A percentile compares a stretch with the other conserved stretches of the same genome.
Conservation (phyloP, 1,284 basidiomycete genomes). For the Heterobasidion annosum region DNA sequence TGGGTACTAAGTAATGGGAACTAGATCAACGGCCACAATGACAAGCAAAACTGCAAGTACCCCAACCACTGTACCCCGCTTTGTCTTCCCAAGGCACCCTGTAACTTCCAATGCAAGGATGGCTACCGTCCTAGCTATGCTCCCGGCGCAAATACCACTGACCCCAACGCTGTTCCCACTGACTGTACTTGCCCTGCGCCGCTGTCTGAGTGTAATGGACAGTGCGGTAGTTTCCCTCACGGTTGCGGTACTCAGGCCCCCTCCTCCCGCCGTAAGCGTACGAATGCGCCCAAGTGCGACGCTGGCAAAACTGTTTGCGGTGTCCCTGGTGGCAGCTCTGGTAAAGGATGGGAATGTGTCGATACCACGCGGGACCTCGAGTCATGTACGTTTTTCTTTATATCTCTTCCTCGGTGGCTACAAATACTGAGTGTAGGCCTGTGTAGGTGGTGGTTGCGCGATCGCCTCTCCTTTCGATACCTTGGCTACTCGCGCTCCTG, state of each 20-base stretch:
- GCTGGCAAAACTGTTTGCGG: constrained; percentile 1
- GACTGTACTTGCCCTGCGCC: constrained; percentile 1
- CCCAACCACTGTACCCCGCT: constrained; percentile 10
- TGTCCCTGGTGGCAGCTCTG: neutral
- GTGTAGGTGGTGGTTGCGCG: constrained; percentile 3
- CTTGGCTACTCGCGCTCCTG: neutral
- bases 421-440: neutral
- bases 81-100: constrained; percentile 8
- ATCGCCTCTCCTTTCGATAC: constrained; percentile 2
- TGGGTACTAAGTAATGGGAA: neutral
- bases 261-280: neutral
- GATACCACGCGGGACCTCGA: constrained; percentile 3
- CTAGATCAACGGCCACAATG: constrained; percentile 11
- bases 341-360: constrained; percentile 2
- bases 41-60: constrained; percentile 10
- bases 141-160: neutral
- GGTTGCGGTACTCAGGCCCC: constrained; percentile 1
- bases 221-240: constrained; percentile 3
- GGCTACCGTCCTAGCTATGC: constrained; percentile 10
- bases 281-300: neutral
- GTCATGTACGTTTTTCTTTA: constrained; percentile 1
- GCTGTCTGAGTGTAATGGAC: constrained; percentile 2
- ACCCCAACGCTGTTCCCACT: neutral
- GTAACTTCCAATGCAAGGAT: constrained; percentile 11
- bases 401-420: too few relatives aligned